phyloP scores from a whole-genome alignment of 768 basidiomycete genomes.

The Amanita thiersii region DNA sequence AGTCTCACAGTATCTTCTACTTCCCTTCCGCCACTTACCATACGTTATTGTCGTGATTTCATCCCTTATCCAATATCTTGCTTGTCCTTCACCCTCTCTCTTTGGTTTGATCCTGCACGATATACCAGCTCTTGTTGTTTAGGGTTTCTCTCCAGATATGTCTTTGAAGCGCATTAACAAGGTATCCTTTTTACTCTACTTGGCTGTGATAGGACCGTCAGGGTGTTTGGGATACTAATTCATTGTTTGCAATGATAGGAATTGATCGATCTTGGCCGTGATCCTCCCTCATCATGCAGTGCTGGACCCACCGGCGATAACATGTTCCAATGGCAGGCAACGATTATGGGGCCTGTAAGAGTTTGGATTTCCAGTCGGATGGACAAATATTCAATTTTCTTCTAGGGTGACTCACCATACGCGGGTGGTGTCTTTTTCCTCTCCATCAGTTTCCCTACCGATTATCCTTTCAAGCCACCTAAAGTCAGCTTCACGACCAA shows the following conservation, averaged over 20 bases:
- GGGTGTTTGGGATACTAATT: constrained; percentile 5
- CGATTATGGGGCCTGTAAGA: constrained; percentile 98
- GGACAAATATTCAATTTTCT: constrained; percentile 20
- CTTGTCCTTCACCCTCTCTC: constrained; percentile 12
- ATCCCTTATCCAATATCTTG: constrained; percentile 2
- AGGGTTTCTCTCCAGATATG: constrained; percentile 43
- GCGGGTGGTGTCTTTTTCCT: constrained; percentile 99
- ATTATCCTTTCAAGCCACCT: constrained; percentile 99
- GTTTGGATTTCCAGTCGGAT: constrained; percentile 4
- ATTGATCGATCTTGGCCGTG: constrained; percentile 97
- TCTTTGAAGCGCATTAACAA: constrained; percentile 99
- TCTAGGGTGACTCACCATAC: constrained; percentile 93
- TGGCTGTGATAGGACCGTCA: constrained; percentile 10
- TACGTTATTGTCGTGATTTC: neutral
- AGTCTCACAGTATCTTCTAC: constrained; percentile 16
- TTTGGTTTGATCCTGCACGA: constrained; percentile 36
- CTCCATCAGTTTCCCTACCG: constrained; percentile 87
- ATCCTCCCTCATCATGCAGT: constrained; percentile 99
- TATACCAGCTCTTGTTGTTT: constrained; percentile 23
- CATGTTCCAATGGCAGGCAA: constrained; percentile 99
- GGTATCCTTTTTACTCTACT: constrained; percentile 33
- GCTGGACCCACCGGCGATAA: constrained; percentile 97
- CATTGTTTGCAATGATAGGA: constrained; percentile 51
- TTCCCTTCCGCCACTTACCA: constrained; percentile 9
- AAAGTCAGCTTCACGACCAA: constrained; percentile 99